Base-by-base conservation (phyloP, 108 stramenopile genomes). In the Fragilaria radians region DNA sequence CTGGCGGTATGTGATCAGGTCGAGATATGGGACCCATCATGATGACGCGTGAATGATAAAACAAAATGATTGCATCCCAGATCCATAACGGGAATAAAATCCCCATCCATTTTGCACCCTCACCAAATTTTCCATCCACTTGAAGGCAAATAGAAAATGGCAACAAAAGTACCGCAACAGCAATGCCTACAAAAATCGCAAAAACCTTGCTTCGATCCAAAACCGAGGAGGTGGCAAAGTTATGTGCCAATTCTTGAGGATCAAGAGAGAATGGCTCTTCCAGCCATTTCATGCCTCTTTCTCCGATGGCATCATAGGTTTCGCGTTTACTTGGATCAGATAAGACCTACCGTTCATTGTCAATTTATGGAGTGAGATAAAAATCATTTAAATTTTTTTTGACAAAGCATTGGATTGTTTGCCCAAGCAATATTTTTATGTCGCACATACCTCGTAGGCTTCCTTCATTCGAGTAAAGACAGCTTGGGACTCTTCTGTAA, bases 401-500 rank as follows among this genome's bases (percentile, higher is more conserved):
- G n/a, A n/a, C n/a, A n/a, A n/a, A n/a, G n/a, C n/a, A n/a, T n/a
- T n/a, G n/a, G n/a, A n/a, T n/a, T n/a, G n/a, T n/a, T n/a, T n/a
- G n/a, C n/a, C n/a, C n/a, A n/a, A n/a, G n/a, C n/a, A n/a, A n/a
- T n/a, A n/a, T n/a, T n/a, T n/a, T n/a, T n/a, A n/a, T n/a, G n/a
- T n/a, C 1, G 24, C 24, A 52, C 52, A 26, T 9, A 80, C 73
- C 56, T 96, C 97, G 65, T 95, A 96, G 2, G 94, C 97, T 19
- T 90, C 82, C 52, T 95, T 79, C 92, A 96, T 92, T 33, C 78
- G 68, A n/a, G 90, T 88, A 59, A 97, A 97, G 48, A 82, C 68
- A 46, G 82, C 87, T 58, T 86, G 77, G 62, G 85, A 77, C 61
- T 70, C 81, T 1, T 67, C 68, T 9, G 95, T 96, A 9, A 92